Base-by-base conservation (phyloP, 2,329 filamentous ascomycete genomes). In the Exophiala calicioides region DNA sequence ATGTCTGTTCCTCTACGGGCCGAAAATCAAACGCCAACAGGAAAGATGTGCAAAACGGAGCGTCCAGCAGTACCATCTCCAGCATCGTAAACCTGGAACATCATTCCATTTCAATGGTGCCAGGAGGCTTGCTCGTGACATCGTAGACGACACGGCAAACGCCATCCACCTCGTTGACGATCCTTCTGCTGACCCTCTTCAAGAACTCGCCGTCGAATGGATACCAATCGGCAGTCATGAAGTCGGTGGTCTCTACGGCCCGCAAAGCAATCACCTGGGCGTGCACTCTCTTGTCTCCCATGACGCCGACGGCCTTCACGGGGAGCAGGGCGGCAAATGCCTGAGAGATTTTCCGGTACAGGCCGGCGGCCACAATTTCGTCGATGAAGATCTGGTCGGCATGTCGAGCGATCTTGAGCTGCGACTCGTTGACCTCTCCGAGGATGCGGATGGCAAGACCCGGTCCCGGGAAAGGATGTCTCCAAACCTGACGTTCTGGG, bases 391-490 rank as follows among this genome's bases (percentile, higher is more conserved):
- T 73, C 55, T 70, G 60, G 53, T 72, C 69, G 6, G 70, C 69
- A 48, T 68, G 56, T 29, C 70, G 64, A 44, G 82, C 88, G 54
- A 95, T 93, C 44, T 81, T 80, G 12, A 95, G 85, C 31, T 85
- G 80, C 63, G 90, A 86, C 2, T 76, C 77, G 1, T 88, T 95
- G 10, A 95, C 84, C 58, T 94, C 90, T 26, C 90, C 90, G 1
- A 95, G 73, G 50, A 95, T 85, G 42, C 88, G 79, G 57, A 93
- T 86, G 10, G 80, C 88, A 51, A 94, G 81, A 40, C 84, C 82
- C 9, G 84, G 85, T 30, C 86, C 86, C 0, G 85, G 85, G 76
- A 89, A 90, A 18, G 86, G 85, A 62, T 90, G 86, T 23, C 87
- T 75, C 80, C 82, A 86, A 44, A 91, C 83, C 5, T 91, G 80